Conservation (phyloP, 306 rosid species). For the Canavalia ensiformis region DNA sequence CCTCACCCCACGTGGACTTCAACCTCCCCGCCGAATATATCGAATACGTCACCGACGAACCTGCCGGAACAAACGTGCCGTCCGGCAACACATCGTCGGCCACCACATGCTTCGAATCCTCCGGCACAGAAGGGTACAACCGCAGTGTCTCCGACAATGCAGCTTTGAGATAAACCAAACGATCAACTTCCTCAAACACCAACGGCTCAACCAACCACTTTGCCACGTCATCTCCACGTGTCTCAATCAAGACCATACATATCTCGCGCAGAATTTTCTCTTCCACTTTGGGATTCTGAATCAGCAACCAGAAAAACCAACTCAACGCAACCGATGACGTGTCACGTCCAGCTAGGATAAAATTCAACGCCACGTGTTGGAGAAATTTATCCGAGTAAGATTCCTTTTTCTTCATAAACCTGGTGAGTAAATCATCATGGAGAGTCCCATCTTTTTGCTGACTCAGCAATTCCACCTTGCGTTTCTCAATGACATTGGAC, state of each 20-base stretch:
- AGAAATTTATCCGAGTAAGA: slow-evolving; percentile 75
- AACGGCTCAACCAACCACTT: slow-evolving; percentile 73
- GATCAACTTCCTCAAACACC: slow-evolving; percentile 83
- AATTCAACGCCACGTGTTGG: slow-evolving; percentile 86
- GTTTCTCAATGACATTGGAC: slow-evolving; percentile 75
- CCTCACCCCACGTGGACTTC: slow-evolving; percentile 89
- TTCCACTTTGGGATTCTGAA: slow-evolving; percentile 69
- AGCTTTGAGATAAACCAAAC: slow-evolving; percentile 75
- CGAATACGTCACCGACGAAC: slow-evolving; percentile 84
- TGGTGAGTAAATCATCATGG: slow-evolving; percentile 82
- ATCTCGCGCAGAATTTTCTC: slow-evolving; percentile 70
- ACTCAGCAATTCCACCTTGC: slow-evolving; percentile 77
- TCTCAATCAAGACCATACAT: slow-evolving; percentile 65
- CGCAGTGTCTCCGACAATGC: slow-evolving; percentile 86
- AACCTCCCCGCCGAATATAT: slow-evolving; percentile 83
- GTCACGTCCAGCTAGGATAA: slow-evolving; percentile 97
- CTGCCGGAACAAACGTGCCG: slow-evolving; percentile 86
- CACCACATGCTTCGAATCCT: slow-evolving; percentile 86
- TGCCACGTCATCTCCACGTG: slow-evolving; percentile 66
- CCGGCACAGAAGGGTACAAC: slow-evolving; percentile 87
- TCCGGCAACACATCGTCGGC: slow-evolving; percentile 78
- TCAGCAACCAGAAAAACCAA: slow-evolving; percentile 91
- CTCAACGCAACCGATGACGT: slow-evolving; percentile 84
- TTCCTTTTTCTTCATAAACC: slow-evolving; percentile 91
- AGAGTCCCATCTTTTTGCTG: slow-evolving; percentile 71